Percentiles rank a stretch among this genome's conserved stretches.
phyloP scores from a whole-genome alignment of 495 filamentous ascomycete genomes.

The Penicillium macrosclerotiorum region DNA sequence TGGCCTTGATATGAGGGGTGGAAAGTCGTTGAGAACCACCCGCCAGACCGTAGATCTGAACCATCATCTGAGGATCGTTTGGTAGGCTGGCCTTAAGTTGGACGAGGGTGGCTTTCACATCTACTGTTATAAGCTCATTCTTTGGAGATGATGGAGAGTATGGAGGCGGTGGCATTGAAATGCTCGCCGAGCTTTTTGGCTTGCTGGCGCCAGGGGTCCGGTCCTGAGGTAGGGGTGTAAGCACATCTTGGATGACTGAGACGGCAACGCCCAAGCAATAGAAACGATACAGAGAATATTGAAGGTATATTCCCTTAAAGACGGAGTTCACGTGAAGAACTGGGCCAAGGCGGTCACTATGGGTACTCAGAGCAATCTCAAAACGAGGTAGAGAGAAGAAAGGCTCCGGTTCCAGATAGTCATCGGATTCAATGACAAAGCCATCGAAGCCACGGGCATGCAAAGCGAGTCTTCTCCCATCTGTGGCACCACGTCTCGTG shows the following conservation, averaged over 20 bases:
- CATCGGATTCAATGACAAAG: slow-evolving; percentile 82
- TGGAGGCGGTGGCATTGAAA: slow-evolving; percentile 29
- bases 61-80: slow-evolving; percentile 81
- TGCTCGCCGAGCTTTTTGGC: slow-evolving; percentile 11
- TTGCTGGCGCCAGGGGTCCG: slow-evolving; percentile 9
- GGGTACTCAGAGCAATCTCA: slow-evolving; percentile 80
- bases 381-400: slow-evolving; percentile 85
- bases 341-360: slow-evolving; percentile 80
- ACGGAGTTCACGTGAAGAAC: slow-evolving; percentile 83
- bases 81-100: slow-evolving; percentile 90
- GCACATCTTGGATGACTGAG: slow-evolving; percentile 72
- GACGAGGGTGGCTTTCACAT: slow-evolving; percentile 73
- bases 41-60: slow-evolving; percentile 79
- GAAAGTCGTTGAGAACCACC: slow-evolving; percentile 83
- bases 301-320: slow-evolving; percentile 71
- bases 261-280: slow-evolving; percentile 84
- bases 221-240: slow-evolving; percentile 47
- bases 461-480: slow-evolving; percentile 78
- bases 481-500: slow-evolving; percentile 58
- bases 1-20: slow-evolving; percentile 71
- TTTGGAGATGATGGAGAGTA: slow-evolving; percentile 29
- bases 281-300: slow-evolving; percentile 93
- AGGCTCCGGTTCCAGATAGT: slow-evolving; percentile 79
- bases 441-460: slow-evolving; percentile 81
- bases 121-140: slow-evolving; percentile 73